Conservation (phyloP, 441 rosid genomes). For the Populus hybrid region DNA sequence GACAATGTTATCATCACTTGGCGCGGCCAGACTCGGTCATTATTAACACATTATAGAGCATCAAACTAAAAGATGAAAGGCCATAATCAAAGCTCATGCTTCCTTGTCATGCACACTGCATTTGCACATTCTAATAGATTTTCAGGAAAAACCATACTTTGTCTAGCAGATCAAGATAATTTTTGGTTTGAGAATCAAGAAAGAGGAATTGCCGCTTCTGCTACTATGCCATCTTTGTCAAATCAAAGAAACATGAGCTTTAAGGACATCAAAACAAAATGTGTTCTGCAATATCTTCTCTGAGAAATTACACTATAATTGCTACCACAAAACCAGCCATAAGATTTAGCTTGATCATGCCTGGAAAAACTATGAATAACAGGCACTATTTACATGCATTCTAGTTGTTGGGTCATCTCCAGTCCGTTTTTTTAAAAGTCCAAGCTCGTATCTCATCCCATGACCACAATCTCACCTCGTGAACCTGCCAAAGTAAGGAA, state of each 20-base stretch:
- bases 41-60: neutral
- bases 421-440: neutral
- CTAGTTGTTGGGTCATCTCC: constrained; percentile 9
- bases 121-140: neutral
- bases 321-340: constrained; percentile 1
- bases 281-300: neutral
- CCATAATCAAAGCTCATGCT: neutral
- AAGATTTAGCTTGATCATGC: neutral
- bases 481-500: constrained; percentile 32
- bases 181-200: neutral
- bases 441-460: constrained; percentile 25
- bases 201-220: neutral
- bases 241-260: neutral
- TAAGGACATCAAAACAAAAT: neutral
- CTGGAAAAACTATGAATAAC: neutral
- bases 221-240: neutral
- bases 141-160: too few species aligned
- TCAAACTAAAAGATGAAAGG: neutral
- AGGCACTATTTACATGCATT: constrained; percentile 30
- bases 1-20: neutral
- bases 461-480: constrained; percentile 35
- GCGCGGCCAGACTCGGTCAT: too few species aligned
- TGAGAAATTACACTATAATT: neutral
- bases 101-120: neutral
- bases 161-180: neutral